Base-by-base conservation (phyloP, 1,139 yeast genomes). In the Meyerozyma athensensis region DNA sequence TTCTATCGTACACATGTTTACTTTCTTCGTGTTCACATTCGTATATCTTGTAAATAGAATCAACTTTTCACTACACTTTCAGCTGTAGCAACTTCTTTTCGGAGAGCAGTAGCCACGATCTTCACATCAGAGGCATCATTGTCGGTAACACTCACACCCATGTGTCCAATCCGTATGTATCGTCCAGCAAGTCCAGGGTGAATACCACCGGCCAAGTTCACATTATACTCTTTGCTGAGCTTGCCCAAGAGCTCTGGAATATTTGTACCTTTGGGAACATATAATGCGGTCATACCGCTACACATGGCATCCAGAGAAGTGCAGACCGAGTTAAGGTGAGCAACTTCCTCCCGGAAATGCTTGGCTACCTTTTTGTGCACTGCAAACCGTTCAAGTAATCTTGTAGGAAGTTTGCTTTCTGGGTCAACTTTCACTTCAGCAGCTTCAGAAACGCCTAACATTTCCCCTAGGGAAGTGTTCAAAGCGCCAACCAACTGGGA, bases 141-240 rank as follows among this genome's bases (percentile, higher is more conserved):
- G 19, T 23, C 36, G 4, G 36, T 26, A 13, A 36, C 36, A 6
- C 32, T 24, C 10, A 32, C 30, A 3, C 38, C 38, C 38, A 36
- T 36, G 22, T 36, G 38, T n/a, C 38, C 38, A n/a, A 36, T 26
- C 4, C 38, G 33, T 19, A 36, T 33, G 28, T 36, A 36, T 19
- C 24, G 22, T 5, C 30, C n/a, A 7, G 35, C 33, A 12, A 19
- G 14, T 21, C 20, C 23, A 19, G 38, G 33, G 16, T 32, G 38
- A 19, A 36, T 32, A 9, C 35, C 36, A 7, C 38, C 38, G n/a
- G 36, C 38, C 21, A 33, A 23, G 28, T 28, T 32, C 16, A 36
- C 30, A 22, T 33, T 17, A 22, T 14, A 32, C 17, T 32, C 30
- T 10, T 10, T n/a, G 16, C 30, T 33, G 8, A 33, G 16, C 12